phyloP scores from a whole-genome alignment of 106 monocot genomes.

The Acanthochlamys bracteata region DNA sequence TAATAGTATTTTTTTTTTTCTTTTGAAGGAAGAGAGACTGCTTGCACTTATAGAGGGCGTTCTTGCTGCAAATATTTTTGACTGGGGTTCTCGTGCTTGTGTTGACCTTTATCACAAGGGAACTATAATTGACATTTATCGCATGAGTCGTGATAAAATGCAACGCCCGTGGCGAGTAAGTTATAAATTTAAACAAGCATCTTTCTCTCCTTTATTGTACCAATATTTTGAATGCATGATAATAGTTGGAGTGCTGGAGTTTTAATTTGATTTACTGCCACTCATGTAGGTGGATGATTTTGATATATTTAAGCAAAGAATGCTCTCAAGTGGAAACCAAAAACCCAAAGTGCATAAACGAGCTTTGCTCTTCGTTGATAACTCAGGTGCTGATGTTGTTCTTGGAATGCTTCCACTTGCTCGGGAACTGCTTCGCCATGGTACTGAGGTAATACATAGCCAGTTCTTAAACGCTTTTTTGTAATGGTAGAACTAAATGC shows the following conservation, averaged over 20 bases:
- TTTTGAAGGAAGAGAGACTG: slow-evolving; percentile 60
- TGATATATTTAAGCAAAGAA: slow-evolving; percentile 75
- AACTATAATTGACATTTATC: slow-evolving; percentile 97
- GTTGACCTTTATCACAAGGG: slow-evolving; percentile 95
- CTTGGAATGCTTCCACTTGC: slow-evolving; percentile 99
- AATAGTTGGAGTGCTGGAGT: no score
- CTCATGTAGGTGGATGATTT: slow-evolving; percentile 81
- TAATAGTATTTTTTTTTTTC: neutral
- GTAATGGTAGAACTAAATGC: no score
- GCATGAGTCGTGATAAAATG: slow-evolving; percentile 99
- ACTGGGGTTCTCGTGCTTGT: slow-evolving; percentile 99
- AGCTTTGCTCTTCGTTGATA: slow-evolving; percentile 96
- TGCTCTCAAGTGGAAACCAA: slow-evolving; percentile 32
- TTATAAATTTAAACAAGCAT: neutral
- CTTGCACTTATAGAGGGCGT: slow-evolving; percentile 94
- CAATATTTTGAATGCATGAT: no score
- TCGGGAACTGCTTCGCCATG: slow-evolving; percentile 66
- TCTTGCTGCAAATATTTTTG: slow-evolving; percentile 98
- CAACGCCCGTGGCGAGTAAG: slow-evolving; percentile 90
- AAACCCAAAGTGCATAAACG: slow-evolving; percentile 55
- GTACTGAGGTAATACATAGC: slow-evolving; percentile 60
- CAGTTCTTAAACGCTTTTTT: no score
- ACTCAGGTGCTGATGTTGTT: slow-evolving; percentile 95
- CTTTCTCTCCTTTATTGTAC: no score
- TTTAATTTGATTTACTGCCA: no score